Conservation (phyloP, 2,329 filamentous ascomycete genomes). For the Ophiostoma ips region DNA sequence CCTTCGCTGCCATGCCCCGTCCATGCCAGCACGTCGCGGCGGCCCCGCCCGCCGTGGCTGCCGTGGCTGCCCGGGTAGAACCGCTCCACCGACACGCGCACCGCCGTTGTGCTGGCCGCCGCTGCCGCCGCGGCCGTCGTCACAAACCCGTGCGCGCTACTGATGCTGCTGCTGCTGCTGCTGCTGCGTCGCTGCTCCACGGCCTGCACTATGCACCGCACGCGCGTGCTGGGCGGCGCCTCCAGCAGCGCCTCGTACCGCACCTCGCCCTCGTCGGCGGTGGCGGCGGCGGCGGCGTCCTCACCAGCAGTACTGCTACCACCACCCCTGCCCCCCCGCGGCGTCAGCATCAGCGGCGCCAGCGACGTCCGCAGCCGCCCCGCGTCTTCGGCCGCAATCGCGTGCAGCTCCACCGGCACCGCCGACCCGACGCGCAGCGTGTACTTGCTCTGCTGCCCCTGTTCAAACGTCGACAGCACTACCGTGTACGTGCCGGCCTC, state of each 20-base stretch:
- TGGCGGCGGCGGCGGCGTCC: background rate
- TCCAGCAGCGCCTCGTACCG: slow-evolving; percentile 27
- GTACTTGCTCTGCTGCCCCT: slow-evolving; percentile 62
- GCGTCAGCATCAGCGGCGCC: slow-evolving; percentile 29
- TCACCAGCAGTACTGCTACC: no score
- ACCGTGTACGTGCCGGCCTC: slow-evolving; percentile 69
- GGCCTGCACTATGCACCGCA: slow-evolving; percentile 35
- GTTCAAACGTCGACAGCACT: slow-evolving; percentile 81
- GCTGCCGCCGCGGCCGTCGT: slow-evolving; percentile 14
- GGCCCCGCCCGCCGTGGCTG: background rate
- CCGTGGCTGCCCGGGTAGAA: background rate
- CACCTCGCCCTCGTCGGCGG: slow-evolving; percentile 19
- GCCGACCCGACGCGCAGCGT: slow-evolving; percentile 58
- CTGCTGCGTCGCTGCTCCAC: slow-evolving; percentile 9
- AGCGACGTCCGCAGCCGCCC: slow-evolving; percentile 55
- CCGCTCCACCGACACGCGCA: slow-evolving; percentile 60
- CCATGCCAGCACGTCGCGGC: slow-evolving; percentile 48
- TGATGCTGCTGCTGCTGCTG: slow-evolving; percentile 12
- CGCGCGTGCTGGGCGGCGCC: slow-evolving; percentile 38
- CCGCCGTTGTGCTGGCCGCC: slow-evolving; percentile 22
- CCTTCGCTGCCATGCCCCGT: slow-evolving; percentile 28
- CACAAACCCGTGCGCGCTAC: no score
- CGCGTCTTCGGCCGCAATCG: slow-evolving; percentile 58
- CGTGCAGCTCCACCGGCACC: slow-evolving; percentile 37
- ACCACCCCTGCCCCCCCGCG: no score